A percentile compares a stretch with the other conserved stretches of the same genome.
Conservation (phyloP, 1,284 basidiomycete species). For the Anthracocystis walkeri region DNA sequence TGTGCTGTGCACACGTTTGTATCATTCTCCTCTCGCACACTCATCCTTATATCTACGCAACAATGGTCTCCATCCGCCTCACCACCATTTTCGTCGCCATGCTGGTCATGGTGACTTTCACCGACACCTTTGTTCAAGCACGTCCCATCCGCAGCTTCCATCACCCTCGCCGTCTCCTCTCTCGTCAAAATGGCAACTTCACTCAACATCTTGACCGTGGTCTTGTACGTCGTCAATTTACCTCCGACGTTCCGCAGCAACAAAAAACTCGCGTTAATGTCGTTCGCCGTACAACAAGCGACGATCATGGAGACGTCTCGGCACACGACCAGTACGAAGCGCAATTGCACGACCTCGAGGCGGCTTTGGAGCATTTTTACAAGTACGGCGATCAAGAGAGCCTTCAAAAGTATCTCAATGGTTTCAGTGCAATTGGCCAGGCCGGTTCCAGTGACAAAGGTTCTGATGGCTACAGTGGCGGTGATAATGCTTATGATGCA, state of each 20-base stretch:
- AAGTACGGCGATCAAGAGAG: slow-evolving; percentile 32
- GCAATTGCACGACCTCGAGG: slow-evolving; percentile 22
- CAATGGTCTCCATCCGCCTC: background rate
- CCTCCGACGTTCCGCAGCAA: background rate
- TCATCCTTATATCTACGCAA: background rate
- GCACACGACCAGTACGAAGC: slow-evolving; percentile 29
- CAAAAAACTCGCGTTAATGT: background rate
- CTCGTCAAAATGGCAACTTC: background rate
- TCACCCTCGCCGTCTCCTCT: background rate
- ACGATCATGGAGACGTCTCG: slow-evolving; percentile 16
- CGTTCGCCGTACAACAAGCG: background rate
- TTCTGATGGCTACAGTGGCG: background rate
- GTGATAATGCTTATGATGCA: background rate
- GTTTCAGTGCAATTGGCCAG: slow-evolving; percentile 7
- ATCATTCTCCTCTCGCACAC: background rate
- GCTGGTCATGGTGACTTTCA: slow-evolving; percentile 12
- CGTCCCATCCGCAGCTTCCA: slow-evolving; percentile 7
- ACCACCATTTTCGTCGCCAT: slow-evolving; percentile 7
- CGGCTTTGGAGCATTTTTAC: slow-evolving; percentile 36
- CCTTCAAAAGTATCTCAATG: slow-evolving; percentile 28
- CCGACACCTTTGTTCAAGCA: background rate
- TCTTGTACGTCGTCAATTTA: background rate
- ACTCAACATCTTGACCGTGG: background rate
- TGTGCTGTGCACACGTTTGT: slow-evolving; percentile 1
- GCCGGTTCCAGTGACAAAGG: background rate